phyloP scores from a whole-genome alignment of 305 asterid species.

The Solanum aculeatissimum region DNA sequence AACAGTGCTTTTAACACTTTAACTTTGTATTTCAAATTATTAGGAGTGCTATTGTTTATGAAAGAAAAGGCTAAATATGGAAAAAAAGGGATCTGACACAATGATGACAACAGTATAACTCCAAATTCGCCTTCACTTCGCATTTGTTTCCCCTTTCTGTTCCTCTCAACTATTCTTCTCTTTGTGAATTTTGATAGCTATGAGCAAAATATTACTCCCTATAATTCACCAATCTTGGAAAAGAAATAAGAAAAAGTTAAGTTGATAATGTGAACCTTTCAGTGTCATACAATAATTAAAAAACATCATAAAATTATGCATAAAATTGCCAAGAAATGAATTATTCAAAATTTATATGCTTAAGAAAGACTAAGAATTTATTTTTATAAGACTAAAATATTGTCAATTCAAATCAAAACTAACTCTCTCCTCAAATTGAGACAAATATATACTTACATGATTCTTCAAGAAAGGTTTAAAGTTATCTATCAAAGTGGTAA shows the following conservation, averaged over 20 bases:
- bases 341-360: not conserved
- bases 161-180: not conserved
- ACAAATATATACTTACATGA: not conserved
- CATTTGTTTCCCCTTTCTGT: not conserved
- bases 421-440: not conserved
- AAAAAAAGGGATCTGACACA: not conserved
- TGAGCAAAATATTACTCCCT: not conserved
- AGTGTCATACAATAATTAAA: not conserved
- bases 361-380: not conserved
- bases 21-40: not conserved
- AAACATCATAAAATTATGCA: not conserved
- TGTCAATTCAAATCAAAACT: not conserved
- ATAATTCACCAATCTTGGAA: not conserved
- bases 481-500: not conserved
- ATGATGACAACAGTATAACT: not conserved
- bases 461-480: not conserved
- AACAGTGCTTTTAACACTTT: not conserved
- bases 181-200: not conserved
- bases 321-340: not conserved
- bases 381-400: not conserved
- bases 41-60: not conserved
- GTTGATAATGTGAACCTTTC: not conserved
- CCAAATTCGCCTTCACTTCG: not conserved
- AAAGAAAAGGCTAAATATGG: not conserved
- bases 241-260: not conserved